These are phyloP conservation scores for Aureobasidium pullulans DNA, from an alignment of 2,329 filamentous ascomycete genomes.

Conservation along the genomic window DNA sequence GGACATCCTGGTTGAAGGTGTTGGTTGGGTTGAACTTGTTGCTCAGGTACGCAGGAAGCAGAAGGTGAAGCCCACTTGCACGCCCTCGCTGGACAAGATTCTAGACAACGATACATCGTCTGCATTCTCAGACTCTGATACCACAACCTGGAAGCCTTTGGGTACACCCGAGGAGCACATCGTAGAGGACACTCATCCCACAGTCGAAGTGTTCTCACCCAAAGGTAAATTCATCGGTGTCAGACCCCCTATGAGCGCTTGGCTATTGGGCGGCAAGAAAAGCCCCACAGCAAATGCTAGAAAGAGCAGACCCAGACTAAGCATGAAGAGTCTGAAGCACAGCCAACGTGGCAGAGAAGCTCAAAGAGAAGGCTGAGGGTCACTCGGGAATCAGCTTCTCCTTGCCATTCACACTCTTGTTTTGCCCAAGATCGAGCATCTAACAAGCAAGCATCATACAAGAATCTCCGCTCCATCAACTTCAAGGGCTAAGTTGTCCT, in stretches of 20 bases:
- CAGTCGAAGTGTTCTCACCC: slow-evolving; percentile 78
- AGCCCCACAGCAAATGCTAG: slow-evolving; percentile 42
- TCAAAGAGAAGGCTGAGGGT: not conserved
- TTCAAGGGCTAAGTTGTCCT: not conserved
- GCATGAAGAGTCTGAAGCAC: slow-evolving; percentile 40
- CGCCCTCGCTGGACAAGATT: not conserved
- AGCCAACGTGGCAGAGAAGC: slow-evolving; percentile 13
- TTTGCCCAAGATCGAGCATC: too few species aligned
- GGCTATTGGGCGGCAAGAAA: slow-evolving; percentile 52
- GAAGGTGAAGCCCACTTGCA: not conserved
- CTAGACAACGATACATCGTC: not conserved
- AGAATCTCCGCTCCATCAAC: not conserved
- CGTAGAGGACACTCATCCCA: slow-evolving; percentile 45
- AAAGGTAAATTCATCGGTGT: slow-evolving; percentile 70
- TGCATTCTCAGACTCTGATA: not conserved
- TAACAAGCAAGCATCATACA: too few species aligned
- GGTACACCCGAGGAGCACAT: slow-evolving; percentile 18
- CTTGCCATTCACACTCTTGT: too few species aligned
- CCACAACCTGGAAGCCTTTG: slow-evolving; percentile 1
- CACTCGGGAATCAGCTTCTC: too few species aligned
- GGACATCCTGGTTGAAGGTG: slow-evolving; percentile 84
- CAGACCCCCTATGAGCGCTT: slow-evolving; percentile 64
- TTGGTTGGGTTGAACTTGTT: slow-evolving; percentile 86
- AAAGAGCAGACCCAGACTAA: slow-evolving; percentile 54
- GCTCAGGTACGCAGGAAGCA: slow-evolving; percentile 60